These are phyloP conservation scores for Monosiga brevicollis DNA, from an alignment of 78 protist species.

Conservation along the genomic window DNA sequence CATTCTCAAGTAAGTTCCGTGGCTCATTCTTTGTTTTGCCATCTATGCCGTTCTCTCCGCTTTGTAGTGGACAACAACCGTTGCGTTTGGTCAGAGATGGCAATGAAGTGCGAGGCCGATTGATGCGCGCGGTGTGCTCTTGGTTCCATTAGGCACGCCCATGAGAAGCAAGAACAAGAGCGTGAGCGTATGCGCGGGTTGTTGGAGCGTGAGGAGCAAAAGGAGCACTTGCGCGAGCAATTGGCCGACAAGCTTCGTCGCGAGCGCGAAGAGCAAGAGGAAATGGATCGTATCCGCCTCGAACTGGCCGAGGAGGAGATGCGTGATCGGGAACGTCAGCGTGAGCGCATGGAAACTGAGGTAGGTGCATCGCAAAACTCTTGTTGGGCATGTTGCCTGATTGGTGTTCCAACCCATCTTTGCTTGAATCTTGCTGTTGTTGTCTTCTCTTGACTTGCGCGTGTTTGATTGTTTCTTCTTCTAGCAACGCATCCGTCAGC, in stretches of 20 bases:
- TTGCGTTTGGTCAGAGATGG: no score
- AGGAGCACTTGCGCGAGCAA: not conserved
- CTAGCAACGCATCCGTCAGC: not conserved
- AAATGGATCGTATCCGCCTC: conserved; percentile 23
- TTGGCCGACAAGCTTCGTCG: conserved; percentile 8
- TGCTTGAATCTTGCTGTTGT: not conserved
- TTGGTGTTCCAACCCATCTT: not conserved
- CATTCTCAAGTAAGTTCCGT: not conserved
- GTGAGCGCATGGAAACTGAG: conserved; percentile 3
- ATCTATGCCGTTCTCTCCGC: no score
- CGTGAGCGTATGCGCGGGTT: not conserved
- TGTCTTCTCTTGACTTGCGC: not conserved
- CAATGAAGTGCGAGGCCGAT: no score
- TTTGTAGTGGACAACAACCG: no score
- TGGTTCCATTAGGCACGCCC: no score
- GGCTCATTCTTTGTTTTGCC: no score
- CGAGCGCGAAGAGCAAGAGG: conserved; percentile 17
- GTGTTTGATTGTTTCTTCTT: no score
- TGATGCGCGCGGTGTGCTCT: no score
- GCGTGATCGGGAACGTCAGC: not conserved
- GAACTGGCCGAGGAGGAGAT: conserved; percentile 1
- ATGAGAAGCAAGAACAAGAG: not conserved
- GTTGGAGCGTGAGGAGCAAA: not conserved
- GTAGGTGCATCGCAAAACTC: not conserved
- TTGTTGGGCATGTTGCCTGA: not conserved